A percentile compares a stretch with the other conserved stretches of the same genome.
Evolutionary conservation across 257 asterid genomes (phyloP).

Genomic region (Echium plantagineum): DNA sequence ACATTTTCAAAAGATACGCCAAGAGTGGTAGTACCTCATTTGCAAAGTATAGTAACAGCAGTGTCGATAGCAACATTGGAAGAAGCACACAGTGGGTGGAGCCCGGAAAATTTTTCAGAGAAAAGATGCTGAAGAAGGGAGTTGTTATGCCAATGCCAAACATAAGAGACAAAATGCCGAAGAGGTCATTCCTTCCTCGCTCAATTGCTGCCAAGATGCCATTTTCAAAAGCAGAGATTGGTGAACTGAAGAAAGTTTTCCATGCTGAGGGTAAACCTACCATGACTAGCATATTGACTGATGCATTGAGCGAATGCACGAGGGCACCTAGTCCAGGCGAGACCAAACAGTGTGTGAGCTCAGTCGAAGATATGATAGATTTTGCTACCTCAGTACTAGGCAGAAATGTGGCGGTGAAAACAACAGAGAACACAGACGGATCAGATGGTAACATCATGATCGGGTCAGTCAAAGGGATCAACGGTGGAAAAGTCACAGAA

Average conservation of each 20-base stretch:
- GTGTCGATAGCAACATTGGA: background rate
- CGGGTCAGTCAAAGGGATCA: constrained; percentile 2
- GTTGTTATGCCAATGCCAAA: background rate
- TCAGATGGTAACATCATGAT: constrained; percentile 5
- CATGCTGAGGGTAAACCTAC: constrained; percentile 2
- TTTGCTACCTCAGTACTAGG: constrained; percentile 4
- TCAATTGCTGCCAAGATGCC: background rate
- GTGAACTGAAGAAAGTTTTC: constrained; percentile 2
- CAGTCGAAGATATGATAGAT: constrained; percentile 1
- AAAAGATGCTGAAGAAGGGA: background rate
- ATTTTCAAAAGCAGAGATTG: constrained; percentile 2
- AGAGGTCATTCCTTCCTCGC: constrained; percentile 2
- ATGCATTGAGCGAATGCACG: constrained; percentile 7
- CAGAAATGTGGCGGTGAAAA: constrained; percentile 4
- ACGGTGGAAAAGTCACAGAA: constrained; percentile 6
- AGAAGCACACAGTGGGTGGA: background rate
- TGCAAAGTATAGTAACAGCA: background rate
- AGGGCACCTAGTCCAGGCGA: constrained; percentile 9
- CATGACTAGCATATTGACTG: constrained; percentile 2
- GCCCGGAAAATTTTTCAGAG: too few relatives aligned
- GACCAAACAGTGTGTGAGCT: constrained; percentile 8
- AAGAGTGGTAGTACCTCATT: constrained; percentile 2
- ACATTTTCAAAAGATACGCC: constrained; percentile 7
- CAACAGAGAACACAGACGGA: constrained; percentile 9
- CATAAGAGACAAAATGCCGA: constrained; percentile 2